phyloP scores from a whole-genome alignment of 140 eudicot species.

The Cichorium intybus region DNA sequence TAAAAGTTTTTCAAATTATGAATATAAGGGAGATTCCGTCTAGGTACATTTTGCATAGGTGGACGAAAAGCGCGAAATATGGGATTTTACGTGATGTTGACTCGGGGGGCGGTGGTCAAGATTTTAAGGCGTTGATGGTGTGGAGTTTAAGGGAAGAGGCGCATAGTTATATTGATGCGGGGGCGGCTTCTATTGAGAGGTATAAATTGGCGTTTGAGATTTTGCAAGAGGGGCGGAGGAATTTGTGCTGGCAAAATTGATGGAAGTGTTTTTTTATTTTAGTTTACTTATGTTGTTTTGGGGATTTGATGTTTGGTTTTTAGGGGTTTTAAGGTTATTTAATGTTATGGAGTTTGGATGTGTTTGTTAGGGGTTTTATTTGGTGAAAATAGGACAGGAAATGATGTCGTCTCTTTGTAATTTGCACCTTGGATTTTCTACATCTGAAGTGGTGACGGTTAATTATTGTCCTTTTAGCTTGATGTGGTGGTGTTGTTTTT shows the following conservation, averaged over 20 bases:
- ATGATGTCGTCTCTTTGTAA: constrained; percentile 5
- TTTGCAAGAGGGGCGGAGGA: constrained; percentile 45
- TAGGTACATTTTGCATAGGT: constrained; percentile 41
- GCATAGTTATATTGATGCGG: constrained; percentile 43
- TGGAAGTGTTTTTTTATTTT: constrained; percentile 8
- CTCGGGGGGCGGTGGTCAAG: constrained; percentile 38
- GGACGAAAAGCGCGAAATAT: constrained; percentile 41
- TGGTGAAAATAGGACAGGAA: constrained; percentile 12
- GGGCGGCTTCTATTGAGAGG: constrained; percentile 42
- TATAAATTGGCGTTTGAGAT: constrained; percentile 45
- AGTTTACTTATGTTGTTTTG: constrained; percentile 2
- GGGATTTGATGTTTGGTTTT: not conserved
- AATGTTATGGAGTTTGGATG: constrained; percentile 21
- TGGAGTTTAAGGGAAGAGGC: constrained; percentile 57
- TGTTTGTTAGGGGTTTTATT: not conserved
- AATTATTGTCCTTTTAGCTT: not conserved
- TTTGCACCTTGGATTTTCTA: constrained; percentile 12
- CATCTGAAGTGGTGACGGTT: constrained; percentile 4
- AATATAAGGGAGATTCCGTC: constrained; percentile 46
- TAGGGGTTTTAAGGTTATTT: constrained; percentile 32
- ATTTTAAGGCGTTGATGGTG: constrained; percentile 42
- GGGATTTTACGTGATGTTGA: constrained; percentile 40
- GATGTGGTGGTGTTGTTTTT: not conserved
- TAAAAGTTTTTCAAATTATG: constrained; percentile 45
- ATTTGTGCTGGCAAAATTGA: constrained; percentile 47